Evolutionary conservation across 148 eudicot species (phyloP).

Genomic region (Drosera capensis): DNA sequence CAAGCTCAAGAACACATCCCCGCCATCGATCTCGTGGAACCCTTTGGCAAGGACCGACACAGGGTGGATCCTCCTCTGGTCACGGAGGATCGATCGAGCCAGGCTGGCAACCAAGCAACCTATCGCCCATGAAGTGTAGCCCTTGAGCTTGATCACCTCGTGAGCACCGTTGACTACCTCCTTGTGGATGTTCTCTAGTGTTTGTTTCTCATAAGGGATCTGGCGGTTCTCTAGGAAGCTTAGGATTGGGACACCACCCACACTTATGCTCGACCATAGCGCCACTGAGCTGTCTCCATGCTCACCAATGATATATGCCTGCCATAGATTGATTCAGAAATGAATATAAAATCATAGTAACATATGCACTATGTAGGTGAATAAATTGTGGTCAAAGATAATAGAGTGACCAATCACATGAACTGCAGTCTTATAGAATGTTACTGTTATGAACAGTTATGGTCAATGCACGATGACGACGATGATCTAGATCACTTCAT

Average conservation of each 20-base stretch:
- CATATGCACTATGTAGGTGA: no score
- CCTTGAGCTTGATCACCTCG: conserved; percentile 81
- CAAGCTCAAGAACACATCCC: conserved; percentile 69
- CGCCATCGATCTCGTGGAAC: conserved; percentile 56
- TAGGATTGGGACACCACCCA: conserved; percentile 79
- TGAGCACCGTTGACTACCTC: conserved; percentile 73
- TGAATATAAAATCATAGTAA: no score
- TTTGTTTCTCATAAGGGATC: conserved; percentile 53
- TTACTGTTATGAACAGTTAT: no score
- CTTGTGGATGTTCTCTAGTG: conserved; percentile 56
- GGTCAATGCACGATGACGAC: no score
- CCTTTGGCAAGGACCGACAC: conserved; percentile 71
- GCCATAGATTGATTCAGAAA: not conserved
- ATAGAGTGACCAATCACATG: no score
- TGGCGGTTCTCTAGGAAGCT: conserved; percentile 62
- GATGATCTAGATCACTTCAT: no score
- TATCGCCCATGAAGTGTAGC: conserved; percentile 96
- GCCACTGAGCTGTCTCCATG: conserved; percentile 98
- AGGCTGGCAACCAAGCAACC: conserved; percentile 83
- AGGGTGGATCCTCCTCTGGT: conserved; percentile 78
- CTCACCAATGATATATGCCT: conserved; percentile 92
- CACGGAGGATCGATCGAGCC: conserved; percentile 55
- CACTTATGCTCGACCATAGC: conserved; percentile 90
- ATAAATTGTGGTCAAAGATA: no score
- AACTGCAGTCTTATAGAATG: no score